These are phyloP conservation scores for Pleurotus salmoneostramineus DNA, from an alignment of 768 basidiomycete species.

Conservation along the genomic window DNA sequence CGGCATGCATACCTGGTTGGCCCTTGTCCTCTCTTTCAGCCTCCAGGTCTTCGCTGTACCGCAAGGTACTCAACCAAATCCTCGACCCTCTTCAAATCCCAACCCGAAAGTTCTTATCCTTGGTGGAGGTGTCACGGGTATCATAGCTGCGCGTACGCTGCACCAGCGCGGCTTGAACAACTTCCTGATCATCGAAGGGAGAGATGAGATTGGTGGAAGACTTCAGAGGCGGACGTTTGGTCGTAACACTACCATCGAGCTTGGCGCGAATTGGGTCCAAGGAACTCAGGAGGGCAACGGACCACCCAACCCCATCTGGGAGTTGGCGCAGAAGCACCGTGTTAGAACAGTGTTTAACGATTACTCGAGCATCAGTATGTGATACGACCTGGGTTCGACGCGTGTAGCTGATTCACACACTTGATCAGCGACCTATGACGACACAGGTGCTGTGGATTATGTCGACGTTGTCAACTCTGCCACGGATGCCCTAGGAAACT, in stretches of 20 bases:
- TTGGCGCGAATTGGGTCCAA: constrained; percentile 56
- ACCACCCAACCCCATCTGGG: constrained; percentile 56
- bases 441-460: constrained; percentile 45
- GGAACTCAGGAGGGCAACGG: constrained; percentile 43
- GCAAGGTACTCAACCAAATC: neutral
- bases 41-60: neutral
- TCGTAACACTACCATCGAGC: constrained; percentile 42
- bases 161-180: constrained; percentile 49
- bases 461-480: constrained; percentile 38
- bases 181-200: constrained; percentile 59
- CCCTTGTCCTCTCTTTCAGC: neutral
- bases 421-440: constrained; percentile 48
- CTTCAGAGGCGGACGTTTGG: constrained; percentile 48
- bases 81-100: neutral
- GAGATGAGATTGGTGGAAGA: constrained; percentile 57
- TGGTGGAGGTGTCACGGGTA: constrained; percentile 63
- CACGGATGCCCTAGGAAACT: constrained; percentile 30
- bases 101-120: constrained; percentile 47
- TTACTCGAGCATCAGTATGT: constrained; percentile 41
- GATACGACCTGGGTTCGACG: neutral
- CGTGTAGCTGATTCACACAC: neutral
- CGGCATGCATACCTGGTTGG: neutral
- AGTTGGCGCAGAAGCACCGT: constrained; percentile 51
- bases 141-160: constrained; percentile 61
- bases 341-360: constrained; percentile 42